Evolutionary conservation across 345 rosid species (phyloP).

Genomic region (Physaria fendleri): DNA sequence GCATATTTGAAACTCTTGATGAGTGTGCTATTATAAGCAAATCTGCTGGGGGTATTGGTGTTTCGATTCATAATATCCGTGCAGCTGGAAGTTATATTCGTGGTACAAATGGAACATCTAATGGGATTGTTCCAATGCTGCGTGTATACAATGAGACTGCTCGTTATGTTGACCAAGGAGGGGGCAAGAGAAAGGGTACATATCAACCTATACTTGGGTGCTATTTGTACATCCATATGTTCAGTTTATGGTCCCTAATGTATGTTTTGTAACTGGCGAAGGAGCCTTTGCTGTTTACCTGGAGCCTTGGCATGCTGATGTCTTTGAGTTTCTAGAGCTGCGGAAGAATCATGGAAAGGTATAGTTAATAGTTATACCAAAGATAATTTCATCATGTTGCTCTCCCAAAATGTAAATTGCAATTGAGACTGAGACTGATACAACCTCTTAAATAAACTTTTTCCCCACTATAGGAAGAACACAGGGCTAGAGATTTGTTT

Average conservation of each 20-base stretch:
- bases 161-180: slow-evolving; percentile 11
- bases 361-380: background rate
- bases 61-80: slow-evolving; percentile 34
- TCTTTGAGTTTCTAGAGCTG: background rate
- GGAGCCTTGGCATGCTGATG: slow-evolving; percentile 5
- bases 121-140: slow-evolving; percentile 11
- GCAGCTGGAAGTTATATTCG: slow-evolving; percentile 11
- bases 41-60: slow-evolving; percentile 91
- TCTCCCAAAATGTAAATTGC: too few species aligned
- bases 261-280: background rate
- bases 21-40: slow-evolving; percentile 95
- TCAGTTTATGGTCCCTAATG: background rate
- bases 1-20: slow-evolving; percentile 79
- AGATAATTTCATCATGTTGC: background rate
- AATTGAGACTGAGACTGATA: background rate
- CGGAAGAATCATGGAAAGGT: slow-evolving; percentile 6
- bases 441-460: too few species aligned
- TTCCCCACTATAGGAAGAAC: slow-evolving; percentile 49
- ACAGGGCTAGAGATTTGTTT: slow-evolving; percentile 79
- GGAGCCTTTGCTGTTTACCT: slow-evolving; percentile 7
- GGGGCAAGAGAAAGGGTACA: slow-evolving; percentile 26
- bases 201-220: background rate
- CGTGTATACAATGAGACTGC: background rate
- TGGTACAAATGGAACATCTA: slow-evolving; percentile 6
- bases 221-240: background rate